A percentile compares a stretch with the other conserved stretches of the same genome.
Evolutionary conservation across 305 asterid species (phyloP).

Genomic region (Rubia peregrina): DNA sequence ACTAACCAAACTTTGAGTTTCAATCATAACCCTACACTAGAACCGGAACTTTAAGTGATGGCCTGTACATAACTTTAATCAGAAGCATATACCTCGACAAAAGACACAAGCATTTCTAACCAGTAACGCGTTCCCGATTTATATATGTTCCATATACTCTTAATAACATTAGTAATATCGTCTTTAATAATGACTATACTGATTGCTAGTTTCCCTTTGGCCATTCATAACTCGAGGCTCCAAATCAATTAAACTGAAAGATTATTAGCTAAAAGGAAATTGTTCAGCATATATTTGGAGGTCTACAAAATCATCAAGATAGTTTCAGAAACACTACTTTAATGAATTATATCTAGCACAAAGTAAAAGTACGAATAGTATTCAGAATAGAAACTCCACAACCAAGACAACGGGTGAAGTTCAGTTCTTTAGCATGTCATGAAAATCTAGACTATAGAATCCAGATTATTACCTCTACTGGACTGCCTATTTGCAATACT

Average conservation of each 20-base stretch:
- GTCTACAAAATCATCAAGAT: neutral
- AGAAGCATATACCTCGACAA: neutral
- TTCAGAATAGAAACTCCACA: neutral
- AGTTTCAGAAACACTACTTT: neutral
- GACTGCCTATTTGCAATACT: slow-evolving; percentile 70
- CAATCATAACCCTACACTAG: neutral
- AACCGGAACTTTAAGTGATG: neutral
- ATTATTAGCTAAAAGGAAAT: neutral
- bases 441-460: slow-evolving; percentile 15
- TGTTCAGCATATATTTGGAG: neutral
- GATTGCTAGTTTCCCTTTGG: neutral
- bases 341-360: neutral
- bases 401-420: neutral
- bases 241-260: neutral
- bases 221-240: neutral
- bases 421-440: slow-evolving; percentile 1
- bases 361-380: neutral
- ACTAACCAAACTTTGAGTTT: neutral
- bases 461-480: slow-evolving; percentile 58
- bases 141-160: neutral
- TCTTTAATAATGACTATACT: neutral
- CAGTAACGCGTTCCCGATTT: no score
- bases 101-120: no score
- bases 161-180: neutral
- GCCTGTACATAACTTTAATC: neutral